Evolutionary conservation across 1,139 yeast genomes (phyloP).

Genomic region (Protomyces arabidopsidicola): DNA sequence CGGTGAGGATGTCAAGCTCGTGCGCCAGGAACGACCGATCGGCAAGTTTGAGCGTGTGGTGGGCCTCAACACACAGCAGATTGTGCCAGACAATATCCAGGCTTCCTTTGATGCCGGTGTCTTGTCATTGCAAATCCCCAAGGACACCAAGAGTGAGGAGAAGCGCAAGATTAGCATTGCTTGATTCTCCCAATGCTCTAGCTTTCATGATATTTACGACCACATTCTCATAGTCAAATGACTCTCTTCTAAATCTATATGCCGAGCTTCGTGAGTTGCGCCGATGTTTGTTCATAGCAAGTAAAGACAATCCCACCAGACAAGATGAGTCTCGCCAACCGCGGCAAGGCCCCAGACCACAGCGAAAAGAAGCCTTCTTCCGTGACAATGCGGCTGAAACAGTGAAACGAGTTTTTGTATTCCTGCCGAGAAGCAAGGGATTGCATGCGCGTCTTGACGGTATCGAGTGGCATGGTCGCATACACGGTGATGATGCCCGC

Average conservation of each 20-base stretch:
- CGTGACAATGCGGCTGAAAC: conserved; percentile 71
- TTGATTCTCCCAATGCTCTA: not conserved
- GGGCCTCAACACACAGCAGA: conserved; percentile 51
- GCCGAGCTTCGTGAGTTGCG: conserved; percentile 15
- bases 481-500: conserved; percentile 94
- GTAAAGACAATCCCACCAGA: conserved; percentile 97
- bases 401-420: conserved; percentile 71
- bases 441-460: conserved; percentile 97
- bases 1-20: conserved; percentile 12
- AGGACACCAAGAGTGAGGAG: conserved; percentile 35
- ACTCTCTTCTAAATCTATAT: not conserved
- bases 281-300: conserved; percentile 40
- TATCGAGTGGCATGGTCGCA: conserved; percentile 91
- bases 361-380: conserved; percentile 89
- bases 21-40: conserved; percentile 34
- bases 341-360: conserved; percentile 98
- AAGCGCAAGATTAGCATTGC: conserved; percentile 30
- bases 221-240: not conserved
- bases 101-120: conserved; percentile 53
- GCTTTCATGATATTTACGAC: not conserved
- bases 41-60: conserved; percentile 50
- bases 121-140: conserved; percentile 51
- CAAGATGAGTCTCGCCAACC: conserved; percentile 82
- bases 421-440: conserved; percentile 70
- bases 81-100: conserved; percentile 50